These are phyloP conservation scores for Apium graveolens DNA, from an alignment of 129 eudicot genomes.

Conservation along the genomic window DNA sequence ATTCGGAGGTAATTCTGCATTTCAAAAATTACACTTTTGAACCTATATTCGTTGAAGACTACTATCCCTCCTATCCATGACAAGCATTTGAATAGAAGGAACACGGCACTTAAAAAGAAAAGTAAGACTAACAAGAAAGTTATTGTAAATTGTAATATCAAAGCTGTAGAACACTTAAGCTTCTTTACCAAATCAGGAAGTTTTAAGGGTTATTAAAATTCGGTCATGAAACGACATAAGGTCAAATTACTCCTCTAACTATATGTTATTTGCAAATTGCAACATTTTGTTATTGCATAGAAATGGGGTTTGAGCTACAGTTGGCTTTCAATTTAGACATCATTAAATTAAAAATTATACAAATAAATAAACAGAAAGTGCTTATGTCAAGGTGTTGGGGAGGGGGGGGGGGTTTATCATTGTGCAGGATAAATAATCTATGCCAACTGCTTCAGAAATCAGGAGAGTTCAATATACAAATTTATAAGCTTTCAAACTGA, in stretches of 20 bases:
- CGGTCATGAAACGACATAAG: neutral
- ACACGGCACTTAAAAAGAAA: neutral
- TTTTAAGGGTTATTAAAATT: neutral
- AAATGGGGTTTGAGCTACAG: neutral
- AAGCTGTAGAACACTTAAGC: neutral
- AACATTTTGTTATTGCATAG: neutral
- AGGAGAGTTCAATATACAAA: neutral
- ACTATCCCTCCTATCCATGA: neutral
- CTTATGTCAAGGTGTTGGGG: neutral
- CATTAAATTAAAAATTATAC: neutral
- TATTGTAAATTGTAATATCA: neutral
- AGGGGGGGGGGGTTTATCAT: too few relatives aligned
- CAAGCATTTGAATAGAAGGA: neutral
- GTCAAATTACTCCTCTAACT: neutral
- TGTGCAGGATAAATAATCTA: neutral
- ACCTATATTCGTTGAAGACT: neutral
- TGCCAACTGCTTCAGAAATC: neutral
- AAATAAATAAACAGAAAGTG: neutral
- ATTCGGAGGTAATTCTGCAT: slow-evolving; percentile 54
- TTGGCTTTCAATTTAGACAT: neutral
- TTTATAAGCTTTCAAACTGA: neutral
- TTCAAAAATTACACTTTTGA: neutral
- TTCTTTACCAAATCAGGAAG: neutral
- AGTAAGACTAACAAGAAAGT: neutral
- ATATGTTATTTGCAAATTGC: neutral